A percentile compares a stretch with the other conserved stretches of the same genome.
These are phyloP conservation scores for Vitis hybrid DNA, from an alignment of 177 flowering plant species.

Conservation along the genomic window DNA sequence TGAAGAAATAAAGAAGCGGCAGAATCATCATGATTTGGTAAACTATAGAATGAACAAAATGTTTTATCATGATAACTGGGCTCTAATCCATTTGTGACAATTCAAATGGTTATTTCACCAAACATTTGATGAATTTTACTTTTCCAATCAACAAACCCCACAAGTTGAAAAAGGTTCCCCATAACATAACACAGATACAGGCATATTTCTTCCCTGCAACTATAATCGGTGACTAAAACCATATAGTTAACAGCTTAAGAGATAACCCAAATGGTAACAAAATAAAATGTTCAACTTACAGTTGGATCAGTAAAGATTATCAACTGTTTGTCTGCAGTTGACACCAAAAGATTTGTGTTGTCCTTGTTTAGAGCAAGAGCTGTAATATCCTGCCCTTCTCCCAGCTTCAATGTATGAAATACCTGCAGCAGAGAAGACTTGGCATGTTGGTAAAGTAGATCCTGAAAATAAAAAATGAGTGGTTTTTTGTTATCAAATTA, in stretches of 20 bases:
- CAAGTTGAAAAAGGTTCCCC: no score
- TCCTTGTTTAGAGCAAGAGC: slow-evolving; percentile 82
- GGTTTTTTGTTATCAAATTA: not conserved
- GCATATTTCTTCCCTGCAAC: no score
- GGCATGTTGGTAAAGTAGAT: not conserved
- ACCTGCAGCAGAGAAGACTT: slow-evolving; percentile 41
- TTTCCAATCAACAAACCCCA: no score
- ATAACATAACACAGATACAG: no score
- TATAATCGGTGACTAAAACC: no score
- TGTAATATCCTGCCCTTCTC: slow-evolving; percentile 80
- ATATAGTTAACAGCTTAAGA: no score
- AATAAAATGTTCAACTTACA: slow-evolving; percentile 46
- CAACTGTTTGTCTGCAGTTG: slow-evolving; percentile 83
- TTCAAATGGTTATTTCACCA: no score
- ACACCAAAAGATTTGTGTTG: slow-evolving; percentile 88
- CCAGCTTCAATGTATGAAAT: slow-evolving; percentile 66
- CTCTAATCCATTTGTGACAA: no score
- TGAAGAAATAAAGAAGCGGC: slow-evolving; percentile 27
- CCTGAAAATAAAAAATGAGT: not conserved
- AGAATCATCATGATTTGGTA: not conserved
- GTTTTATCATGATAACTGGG: no score
- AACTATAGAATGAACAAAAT: not conserved
- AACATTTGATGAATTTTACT: no score
- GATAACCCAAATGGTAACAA: not conserved
- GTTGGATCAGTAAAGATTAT: slow-evolving; percentile 94